A percentile compares a stretch with the other conserved stretches of the same genome.
Conservation (phyloP, 805 yeast species). For the Babjeviella inositovora region DNA sequence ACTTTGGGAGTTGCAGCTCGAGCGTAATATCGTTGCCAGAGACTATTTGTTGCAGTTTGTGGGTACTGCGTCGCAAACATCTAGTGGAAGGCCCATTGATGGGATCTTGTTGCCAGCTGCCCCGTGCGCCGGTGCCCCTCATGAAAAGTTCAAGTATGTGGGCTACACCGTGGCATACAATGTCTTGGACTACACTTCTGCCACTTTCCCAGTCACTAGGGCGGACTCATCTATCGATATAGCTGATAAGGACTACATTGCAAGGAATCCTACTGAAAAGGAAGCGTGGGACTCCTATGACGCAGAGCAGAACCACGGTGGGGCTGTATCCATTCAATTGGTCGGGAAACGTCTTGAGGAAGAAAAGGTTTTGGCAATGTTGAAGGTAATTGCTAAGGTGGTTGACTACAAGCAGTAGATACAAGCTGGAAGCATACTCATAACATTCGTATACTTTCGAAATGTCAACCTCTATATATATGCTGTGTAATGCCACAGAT, state of each 20-base stretch:
- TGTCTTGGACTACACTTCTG: slow-evolving; percentile 9
- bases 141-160: slow-evolving; percentile 14
- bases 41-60: slow-evolving; percentile 25
- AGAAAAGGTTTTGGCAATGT: slow-evolving; percentile 37
- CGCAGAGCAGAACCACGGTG: slow-evolving; percentile 35
- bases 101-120: slow-evolving; percentile 29
- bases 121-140: slow-evolving; percentile 25
- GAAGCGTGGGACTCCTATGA: slow-evolving; percentile 28
- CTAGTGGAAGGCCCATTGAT: slow-evolving; percentile 24
- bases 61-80: slow-evolving; percentile 13
- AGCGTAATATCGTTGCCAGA: slow-evolving; percentile 17
- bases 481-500: too few species aligned
- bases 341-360: slow-evolving; percentile 46
- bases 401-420: too few species aligned
- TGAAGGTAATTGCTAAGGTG: slow-evolving; percentile 17
- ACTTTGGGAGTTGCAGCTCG: slow-evolving; percentile 21
- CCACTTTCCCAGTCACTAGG: slow-evolving; percentile 36
- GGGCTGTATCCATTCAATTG: slow-evolving; percentile 52
- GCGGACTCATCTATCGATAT: slow-evolving; percentile 27
- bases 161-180: slow-evolving; percentile 31
- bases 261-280: slow-evolving; percentile 23
- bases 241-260: slow-evolving; percentile 8
- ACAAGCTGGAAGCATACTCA: too few species aligned
- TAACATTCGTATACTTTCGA: too few species aligned
- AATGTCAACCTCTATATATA: too few species aligned